Evolutionary conservation across 768 basidiomycete genomes (phyloP).

Genomic region (Postia placenta): DNA sequence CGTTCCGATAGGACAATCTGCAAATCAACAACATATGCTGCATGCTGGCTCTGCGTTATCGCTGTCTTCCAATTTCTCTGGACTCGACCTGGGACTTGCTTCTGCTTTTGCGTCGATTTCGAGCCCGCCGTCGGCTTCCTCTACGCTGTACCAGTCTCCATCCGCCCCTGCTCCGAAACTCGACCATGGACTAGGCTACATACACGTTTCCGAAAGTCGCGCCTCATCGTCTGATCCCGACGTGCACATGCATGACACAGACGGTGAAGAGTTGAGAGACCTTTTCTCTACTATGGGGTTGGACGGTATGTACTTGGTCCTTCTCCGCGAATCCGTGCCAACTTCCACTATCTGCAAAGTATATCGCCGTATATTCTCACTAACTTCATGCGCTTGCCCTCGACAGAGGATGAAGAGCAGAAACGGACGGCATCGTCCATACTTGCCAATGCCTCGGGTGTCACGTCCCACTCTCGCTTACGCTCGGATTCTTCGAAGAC

Average conservation of each 20-base stretch:
- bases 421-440: not conserved
- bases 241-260: slow-evolving; percentile 1
- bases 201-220: not conserved
- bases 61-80: not conserved
- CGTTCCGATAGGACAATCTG: not conserved
- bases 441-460: too few relatives aligned
- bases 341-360: not conserved
- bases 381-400: not conserved
- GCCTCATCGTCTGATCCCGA: not conserved
- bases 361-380: not conserved
- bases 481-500: not conserved
- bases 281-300: slow-evolving; percentile 19
- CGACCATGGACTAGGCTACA: not conserved
- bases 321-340: not conserved
- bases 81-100: slow-evolving; percentile 5
- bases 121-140: not conserved
- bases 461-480: too few relatives aligned
- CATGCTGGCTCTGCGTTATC: not conserved
- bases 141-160: slow-evolving; percentile 1
- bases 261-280: slow-evolving; percentile 16
- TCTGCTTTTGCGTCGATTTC: slow-evolving; percentile 8
- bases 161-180: slow-evolving; percentile 2
- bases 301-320: slow-evolving; percentile 14
- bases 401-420: slow-evolving; percentile 11
- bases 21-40: not conserved